Conservation (phyloP, 441 rosid genomes). For the Macaranga tanarius region DNA sequence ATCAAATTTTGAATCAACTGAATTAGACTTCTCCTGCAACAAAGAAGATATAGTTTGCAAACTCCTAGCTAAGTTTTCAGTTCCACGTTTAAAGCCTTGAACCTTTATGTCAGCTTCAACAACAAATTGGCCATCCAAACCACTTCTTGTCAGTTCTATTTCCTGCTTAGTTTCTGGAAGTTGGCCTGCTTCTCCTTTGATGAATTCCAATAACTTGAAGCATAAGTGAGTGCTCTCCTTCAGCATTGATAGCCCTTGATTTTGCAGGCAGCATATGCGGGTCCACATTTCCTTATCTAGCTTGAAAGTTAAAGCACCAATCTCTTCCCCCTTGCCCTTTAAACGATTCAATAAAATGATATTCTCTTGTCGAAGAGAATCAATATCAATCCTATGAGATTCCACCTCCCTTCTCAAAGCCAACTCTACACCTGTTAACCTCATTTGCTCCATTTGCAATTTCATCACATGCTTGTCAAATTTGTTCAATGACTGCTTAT, state of each 20-base stretch:
- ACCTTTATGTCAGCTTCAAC: conserved; percentile 72
- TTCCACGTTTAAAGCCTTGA: conserved; percentile 67
- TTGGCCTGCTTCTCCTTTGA: conserved; percentile 55
- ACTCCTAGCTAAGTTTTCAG: conserved; percentile 71
- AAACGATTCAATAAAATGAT: conserved; percentile 66
- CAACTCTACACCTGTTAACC: conserved; percentile 80
- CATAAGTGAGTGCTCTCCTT: conserved; percentile 60
- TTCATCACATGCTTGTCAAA: conserved; percentile 47
- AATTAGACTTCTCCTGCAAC: conserved; percentile 61
- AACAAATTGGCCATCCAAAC: conserved; percentile 67
- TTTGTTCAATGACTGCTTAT: conserved; percentile 46
- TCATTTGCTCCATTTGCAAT: conserved; percentile 78
- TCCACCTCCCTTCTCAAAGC: conserved; percentile 76
- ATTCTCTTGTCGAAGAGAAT: conserved; percentile 85
- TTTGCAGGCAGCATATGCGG: conserved; percentile 68
- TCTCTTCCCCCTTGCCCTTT: conserved; percentile 56
- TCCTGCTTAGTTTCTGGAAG: conserved; percentile 47
- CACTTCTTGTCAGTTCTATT: conserved; percentile 32
- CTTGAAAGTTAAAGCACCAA: conserved; percentile 55
- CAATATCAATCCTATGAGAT: conserved; percentile 60
- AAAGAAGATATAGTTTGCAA: conserved; percentile 63
- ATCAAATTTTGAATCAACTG: conserved; percentile 40
- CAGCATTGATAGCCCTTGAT: conserved; percentile 68
- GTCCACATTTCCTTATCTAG: conserved; percentile 70
- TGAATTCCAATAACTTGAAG: conserved; percentile 62